Evolutionary conservation across 495 filamentous ascomycete species (phyloP), one percentile per base, ranked within the genome.

Genomic region (Pseudomonodictys pantanalensis): DNA sequence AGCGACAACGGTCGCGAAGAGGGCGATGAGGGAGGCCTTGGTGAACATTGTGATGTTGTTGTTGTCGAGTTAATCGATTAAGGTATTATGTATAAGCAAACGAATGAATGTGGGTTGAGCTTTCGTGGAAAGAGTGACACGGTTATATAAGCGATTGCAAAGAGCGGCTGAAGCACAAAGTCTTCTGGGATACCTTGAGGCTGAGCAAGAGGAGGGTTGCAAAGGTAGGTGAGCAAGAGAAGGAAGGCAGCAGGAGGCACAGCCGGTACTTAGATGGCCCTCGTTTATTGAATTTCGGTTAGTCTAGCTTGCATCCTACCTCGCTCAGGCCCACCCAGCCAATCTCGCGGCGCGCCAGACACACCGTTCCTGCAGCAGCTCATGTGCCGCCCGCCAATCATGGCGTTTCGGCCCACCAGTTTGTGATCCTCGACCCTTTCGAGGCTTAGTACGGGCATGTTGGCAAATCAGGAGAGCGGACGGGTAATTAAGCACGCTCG

Each of bases 1-100:
- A 67, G 77, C 74, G 48, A 75, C 74, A 48, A 86, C 69, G 67
- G 75, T 73, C 22, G 79, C 74, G 59, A 77, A 50, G 64, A 75
- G 62, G 25, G 81, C 47, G 47, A 77, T 66, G 46, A 75, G 59
- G 44, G 69, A 60, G 59, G 79, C 73, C 72, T 81, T 77, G 33
- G 29, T 5, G 43, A 55, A 52, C 68, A 71, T 71, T 10, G 44
- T 68, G 65, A 42, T 45, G 39, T 26, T 41, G 42, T 45, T 30
- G 51, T 18, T 23, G 30, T 20, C 28, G 57, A 58, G 54, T 62
- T n/a, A n/a, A n/a, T n/a, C n/a, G n/a, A n/a, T n/a, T n/a, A n/a
- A 33, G 49, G 23, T 59, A 67, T 67, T 63, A 67, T 29, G 50
- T 28, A 48, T 24, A n/a, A 30, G 35, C 22, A 29, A 20, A 42